Evolutionary conservation across 139 green algal genomes (phyloP), one percentile per base, ranked within the genome.

Genomic region (Haematococcus sp.): DNA sequence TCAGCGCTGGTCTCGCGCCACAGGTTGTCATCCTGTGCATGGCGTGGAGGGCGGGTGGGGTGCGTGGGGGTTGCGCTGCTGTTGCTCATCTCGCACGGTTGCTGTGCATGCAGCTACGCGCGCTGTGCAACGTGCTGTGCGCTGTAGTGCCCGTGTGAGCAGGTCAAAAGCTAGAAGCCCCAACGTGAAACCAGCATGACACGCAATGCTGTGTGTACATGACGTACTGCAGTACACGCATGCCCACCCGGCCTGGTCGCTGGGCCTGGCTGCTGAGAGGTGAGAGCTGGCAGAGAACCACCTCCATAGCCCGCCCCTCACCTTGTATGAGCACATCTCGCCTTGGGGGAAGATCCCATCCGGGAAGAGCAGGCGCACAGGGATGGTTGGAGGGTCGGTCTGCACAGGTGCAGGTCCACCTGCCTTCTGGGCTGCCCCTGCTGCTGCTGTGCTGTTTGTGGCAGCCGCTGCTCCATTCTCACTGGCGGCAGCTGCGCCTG

Each of bases 1-100:
- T 99, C 95, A n/a, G 84, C 96, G 35, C 73, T 90, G 3, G 90
- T 98, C 70, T 95, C 87, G 3, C 95, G 87, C 94, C 93, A 98
- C 52, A 89, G 75, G 81, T 98, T 96, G 77, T 90, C 89, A 77
- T 86, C 80, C 66, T 88, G 54, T 9, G 54, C 22, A 49, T 49
- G 7, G 69, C 49, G 76, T 70, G 20, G 34, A 67, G 22, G 17
- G 51, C 43, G 33, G 19, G 28, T 43, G 40, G 31, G 70, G 61
- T 20, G 5, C 15, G 28, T 31, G 43, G 23, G 32, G 34, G 17
- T 44, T 31, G 68, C 17, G 19, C 28, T 54, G 23, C 63, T 71
- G 22, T 55, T 55, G 34, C 22, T 19, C 15, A 35, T 32, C 35
- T n/a, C 19, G 60, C n/a, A n/a, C n/a, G n/a, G n/a, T n/a, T n/a